Base-by-base conservation (phyloP, 1,284 basidiomycete genomes). In the Ceratobasidium sp. region DNA sequence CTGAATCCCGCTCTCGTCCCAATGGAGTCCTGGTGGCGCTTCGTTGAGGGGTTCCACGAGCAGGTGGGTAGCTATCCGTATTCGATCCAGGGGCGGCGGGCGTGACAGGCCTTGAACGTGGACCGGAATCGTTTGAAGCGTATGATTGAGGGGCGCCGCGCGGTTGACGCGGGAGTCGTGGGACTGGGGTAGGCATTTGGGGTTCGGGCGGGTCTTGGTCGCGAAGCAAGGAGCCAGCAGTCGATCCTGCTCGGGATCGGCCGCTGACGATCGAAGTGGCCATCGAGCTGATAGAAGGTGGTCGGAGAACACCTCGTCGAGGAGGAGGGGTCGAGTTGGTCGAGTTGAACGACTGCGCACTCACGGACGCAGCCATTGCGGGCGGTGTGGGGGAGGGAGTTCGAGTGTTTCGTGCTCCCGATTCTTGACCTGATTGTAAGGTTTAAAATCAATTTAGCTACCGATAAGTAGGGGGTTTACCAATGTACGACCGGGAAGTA, bases 351-450 rank as follows among this genome's bases (percentile, higher is more conserved):
- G 65, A 69, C 57, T 69, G 65, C 3, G 53, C 65, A 18, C 65
- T 69, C 26, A 39, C 65, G 39, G 65, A 69, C 4, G 65, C 52
- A 10, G 65, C 30, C 26, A 69, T 45, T 3, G 65, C 39, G 14
- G 64, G 64, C 9, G 65, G 65, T 14, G 65, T 57, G n/a, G 65
- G 65, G 10, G 65, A 69, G 10, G 65, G 65, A 14, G 53, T 58
- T 5, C 65, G 52, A 5, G 36, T 32, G n/a, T 30, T 53, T 5
- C 16, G 52, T 8, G 64, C 34, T 12, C 18, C 30, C 28, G 14
- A 21, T 1, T 57, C 50, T 45, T 55, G 34, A 28, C 52, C 50
- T 69, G 18, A 12, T 23, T 12, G 41, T 23, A 43, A 23, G n/a
- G 26, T 16, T 32, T 36, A 50, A 14, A 69, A 12, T 26, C 12